phyloP scores from a whole-genome alignment of 805 yeast species.

The Suhomyces xylopsoci region DNA sequence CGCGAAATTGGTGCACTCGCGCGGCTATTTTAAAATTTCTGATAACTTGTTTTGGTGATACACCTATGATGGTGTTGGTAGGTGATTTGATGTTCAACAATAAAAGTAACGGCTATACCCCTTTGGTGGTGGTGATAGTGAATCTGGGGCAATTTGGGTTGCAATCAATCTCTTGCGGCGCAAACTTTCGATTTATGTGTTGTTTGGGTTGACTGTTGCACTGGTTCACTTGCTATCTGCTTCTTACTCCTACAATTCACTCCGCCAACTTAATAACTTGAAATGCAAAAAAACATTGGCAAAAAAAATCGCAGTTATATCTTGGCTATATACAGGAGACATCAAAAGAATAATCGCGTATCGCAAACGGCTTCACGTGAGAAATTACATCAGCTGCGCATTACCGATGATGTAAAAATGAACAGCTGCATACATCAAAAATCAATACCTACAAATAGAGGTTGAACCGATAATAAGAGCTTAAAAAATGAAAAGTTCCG shows the following conservation, averaged over 20 bases:
- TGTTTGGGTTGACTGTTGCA: background rate
- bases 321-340: background rate
- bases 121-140: background rate
- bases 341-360: background rate
- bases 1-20: background rate
- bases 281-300: background rate
- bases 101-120: background rate
- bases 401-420: background rate
- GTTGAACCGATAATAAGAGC: no score
- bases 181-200: background rate
- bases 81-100: background rate
- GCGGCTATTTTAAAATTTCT: background rate
- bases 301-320: constrained; percentile 3
- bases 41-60: background rate
- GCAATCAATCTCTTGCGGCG: background rate
- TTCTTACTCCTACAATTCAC: background rate
- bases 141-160: background rate
- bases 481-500: no score
- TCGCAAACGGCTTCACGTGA: background rate
- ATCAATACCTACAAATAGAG: no score
- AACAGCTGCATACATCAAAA: no score
- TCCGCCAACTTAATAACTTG: background rate
- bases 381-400: background rate
- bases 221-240: background rate
- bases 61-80: background rate